Evolutionary conservation across 768 basidiomycete species (phyloP), one percentile per base, ranked within the genome.

Genomic region (Phlebiopsis gigantea): DNA sequence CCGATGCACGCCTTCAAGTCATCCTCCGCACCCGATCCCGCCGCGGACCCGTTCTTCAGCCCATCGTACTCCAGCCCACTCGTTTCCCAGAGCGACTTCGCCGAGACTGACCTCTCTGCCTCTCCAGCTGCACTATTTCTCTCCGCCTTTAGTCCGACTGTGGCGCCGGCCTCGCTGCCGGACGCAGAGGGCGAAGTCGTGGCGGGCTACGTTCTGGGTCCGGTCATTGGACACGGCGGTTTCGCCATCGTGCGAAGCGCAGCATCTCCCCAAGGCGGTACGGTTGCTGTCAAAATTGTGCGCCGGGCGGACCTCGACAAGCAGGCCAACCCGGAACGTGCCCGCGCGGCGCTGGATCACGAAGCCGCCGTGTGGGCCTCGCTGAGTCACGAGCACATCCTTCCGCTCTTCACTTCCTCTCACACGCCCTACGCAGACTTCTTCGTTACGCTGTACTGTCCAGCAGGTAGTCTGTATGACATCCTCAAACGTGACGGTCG

Each of bases 201-300:
- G 10, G 77, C 81, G 0, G 85, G 87, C 9, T 95, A 93, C 66
- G 81, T 78, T 6, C 78, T 97, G 0, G 93, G 90, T 15, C 77
- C 77, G 28, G 75, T 88, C 61, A 80, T 96, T 12, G 93, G 89
- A 24, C 77, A 81, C 58, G 93, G 94, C 8, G 88, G 84, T 6
- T 91, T 92, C 68, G 91, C 91, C 14, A 83, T 83, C 57, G 89
- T 96, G 57, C 74, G 88, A 52, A 80, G 81, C 5, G 93, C 87
- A 1, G 81, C 71, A 3, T 79, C 81, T 8, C 76, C 83, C 6
- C 70, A 79, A 3, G 84, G 87, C 1, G 89, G 84, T 29, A 78
- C 78, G 46, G 73, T 83, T 46, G 93, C 93, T 7, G 85, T 94
- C 70, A 95, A 95, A 70, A 89, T 94, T 62, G 80, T 95, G 41